Evolutionary conservation across 1,284 basidiomycete species (phyloP).

Genomic region (Marasmius tenuissimus): DNA sequence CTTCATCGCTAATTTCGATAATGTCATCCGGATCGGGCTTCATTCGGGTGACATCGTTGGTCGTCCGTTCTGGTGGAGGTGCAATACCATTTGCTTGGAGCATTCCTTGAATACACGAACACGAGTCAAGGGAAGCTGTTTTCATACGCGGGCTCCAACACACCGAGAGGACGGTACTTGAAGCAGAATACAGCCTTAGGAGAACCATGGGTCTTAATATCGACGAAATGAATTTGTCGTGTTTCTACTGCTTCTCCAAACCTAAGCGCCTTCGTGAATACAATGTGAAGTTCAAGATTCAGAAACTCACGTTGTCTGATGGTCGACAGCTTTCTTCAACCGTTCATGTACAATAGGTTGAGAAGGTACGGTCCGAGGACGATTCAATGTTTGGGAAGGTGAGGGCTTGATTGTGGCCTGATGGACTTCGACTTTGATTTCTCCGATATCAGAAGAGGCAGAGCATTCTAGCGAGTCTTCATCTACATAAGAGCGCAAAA

Average conservation of each 20-base stretch:
- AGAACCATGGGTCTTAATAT: neutral
- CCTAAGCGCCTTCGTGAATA: neutral
- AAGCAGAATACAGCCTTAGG: neutral
- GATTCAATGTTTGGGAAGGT: neutral
- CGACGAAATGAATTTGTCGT: neutral
- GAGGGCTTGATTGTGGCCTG: neutral
- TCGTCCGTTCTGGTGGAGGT: neutral
- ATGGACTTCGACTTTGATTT: neutral
- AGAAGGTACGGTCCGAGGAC: neutral
- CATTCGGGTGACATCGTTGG: neutral
- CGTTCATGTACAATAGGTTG: neutral
- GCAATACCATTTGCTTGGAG: conserved; percentile 11
- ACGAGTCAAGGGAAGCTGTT: neutral
- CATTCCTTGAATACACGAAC: neutral
- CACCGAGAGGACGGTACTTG: neutral
- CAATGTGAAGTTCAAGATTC: neutral
- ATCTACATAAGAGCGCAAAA: neutral
- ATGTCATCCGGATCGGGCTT: neutral
- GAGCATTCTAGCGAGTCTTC: neutral
- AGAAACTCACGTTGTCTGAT: neutral
- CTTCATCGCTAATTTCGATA: neutral
- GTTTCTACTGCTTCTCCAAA: neutral
- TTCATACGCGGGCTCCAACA: neutral
- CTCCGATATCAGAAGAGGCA: neutral
- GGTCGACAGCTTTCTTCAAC: neutral